These are phyloP conservation scores for Calonectria leucothoes DNA, from an alignment of 2,329 filamentous ascomycete genomes.

Conservation along the genomic window DNA sequence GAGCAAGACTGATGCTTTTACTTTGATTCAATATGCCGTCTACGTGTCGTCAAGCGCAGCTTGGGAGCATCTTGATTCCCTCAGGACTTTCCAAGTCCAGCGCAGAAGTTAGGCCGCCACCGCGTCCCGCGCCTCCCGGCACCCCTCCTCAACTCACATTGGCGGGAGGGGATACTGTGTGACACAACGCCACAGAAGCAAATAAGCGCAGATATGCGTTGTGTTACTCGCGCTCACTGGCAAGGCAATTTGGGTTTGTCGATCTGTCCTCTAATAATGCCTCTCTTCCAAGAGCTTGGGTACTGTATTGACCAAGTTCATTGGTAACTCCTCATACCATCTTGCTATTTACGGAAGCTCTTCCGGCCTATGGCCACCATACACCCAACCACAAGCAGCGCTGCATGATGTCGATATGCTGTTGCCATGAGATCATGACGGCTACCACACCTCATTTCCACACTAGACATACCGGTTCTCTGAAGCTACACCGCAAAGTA, in stretches of 20 bases:
- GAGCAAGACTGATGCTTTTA: not conserved
- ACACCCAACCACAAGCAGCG: slow-evolving; percentile 3
- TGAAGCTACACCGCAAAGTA: slow-evolving; percentile 2
- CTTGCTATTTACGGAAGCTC: not conserved
- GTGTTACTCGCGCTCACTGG: not conserved
- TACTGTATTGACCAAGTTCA: slow-evolving; percentile 5
- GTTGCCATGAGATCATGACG: not conserved
- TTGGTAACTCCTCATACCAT: not conserved
- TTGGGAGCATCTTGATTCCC: not conserved
- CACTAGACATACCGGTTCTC: not conserved
- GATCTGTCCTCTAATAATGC: not conserved
- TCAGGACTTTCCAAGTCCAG: not conserved
- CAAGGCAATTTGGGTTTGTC: not conserved
- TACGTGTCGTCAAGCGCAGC: not conserved
- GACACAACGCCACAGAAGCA: not conserved
- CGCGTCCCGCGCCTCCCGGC: not conserved
- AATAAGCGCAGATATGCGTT: slow-evolving; percentile 1
- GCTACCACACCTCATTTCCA: not conserved
- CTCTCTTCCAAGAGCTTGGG: not conserved
- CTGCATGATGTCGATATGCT: not conserved
- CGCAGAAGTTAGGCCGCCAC: not conserved
- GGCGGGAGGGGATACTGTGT: not conserved
- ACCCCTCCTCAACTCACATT: not conserved
- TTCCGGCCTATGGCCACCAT: not conserved
- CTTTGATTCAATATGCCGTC: not conserved